Conservation (phyloP, 805 yeast species). For the Kuraishia hungarica region DNA sequence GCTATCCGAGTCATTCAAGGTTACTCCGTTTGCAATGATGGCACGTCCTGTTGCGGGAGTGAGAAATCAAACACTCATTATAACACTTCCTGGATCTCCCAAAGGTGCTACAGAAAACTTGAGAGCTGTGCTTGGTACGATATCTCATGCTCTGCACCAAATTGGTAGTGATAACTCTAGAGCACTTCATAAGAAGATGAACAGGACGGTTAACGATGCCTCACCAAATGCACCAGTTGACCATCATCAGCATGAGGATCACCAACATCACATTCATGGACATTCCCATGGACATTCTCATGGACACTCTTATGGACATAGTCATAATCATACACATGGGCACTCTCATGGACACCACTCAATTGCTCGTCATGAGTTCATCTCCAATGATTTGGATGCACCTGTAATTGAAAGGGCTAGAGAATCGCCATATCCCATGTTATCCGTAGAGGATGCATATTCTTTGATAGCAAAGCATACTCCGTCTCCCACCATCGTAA, state of each 20-base stretch:
- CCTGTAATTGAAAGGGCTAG: slow-evolving; percentile 35
- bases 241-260: neutral
- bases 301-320: slow-evolving; percentile 9
- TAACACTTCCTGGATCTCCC: slow-evolving; percentile 47
- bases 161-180: slow-evolving; percentile 27
- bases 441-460: slow-evolving; percentile 32
- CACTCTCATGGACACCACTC: slow-evolving; percentile 13
- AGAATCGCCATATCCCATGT: slow-evolving; percentile 39
- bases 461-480: slow-evolving; percentile 22
- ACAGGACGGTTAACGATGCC: slow-evolving; percentile 17
- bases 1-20: slow-evolving; percentile 30
- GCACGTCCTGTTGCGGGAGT: slow-evolving; percentile 45
- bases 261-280: slow-evolving; percentile 6
- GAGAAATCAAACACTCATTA: slow-evolving; percentile 23
- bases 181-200: slow-evolving; percentile 25
- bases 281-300: slow-evolving; percentile 6
- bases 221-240: slow-evolving; percentile 9
- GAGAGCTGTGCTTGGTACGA: slow-evolving; percentile 24
- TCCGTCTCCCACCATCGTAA: slow-evolving; percentile 17
- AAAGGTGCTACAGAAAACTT: slow-evolving; percentile 38
- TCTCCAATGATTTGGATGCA: slow-evolving; percentile 23
- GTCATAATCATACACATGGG: slow-evolving; percentile 11
- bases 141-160: slow-evolving; percentile 36
- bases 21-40: slow-evolving; percentile 40
- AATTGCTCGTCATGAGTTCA: slow-evolving; percentile 27